Evolutionary conservation across 345 rosid genomes (phyloP), one percentile per base, ranked within the genome.

Genomic region (Camelina hispida): DNA sequence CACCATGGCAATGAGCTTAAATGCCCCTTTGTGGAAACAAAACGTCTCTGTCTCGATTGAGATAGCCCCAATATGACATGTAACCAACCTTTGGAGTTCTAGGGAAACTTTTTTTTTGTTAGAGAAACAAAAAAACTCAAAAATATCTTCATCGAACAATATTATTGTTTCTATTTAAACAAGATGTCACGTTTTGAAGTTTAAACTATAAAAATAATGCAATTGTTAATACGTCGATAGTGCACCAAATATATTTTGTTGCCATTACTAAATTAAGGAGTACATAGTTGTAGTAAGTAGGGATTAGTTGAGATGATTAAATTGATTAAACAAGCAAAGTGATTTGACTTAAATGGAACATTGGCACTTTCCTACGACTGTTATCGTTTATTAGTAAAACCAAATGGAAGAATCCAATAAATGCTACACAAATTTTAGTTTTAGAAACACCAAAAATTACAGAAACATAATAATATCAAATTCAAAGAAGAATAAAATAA

Each of bases 281-380:
- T 37, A 68, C 51, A 68, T 42, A 52, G 62, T 59, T 75, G 47
- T 52, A 69, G 75, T 69, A 61, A 71, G 80, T 70, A 55, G 48
- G 60, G 71, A 46, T 77, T 69, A 71, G 71, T 69, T 71, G 71
- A 64, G 61, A 48, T 64, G 40, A 61, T 70, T 20, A 63, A 56
- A 47, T 76, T 70, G 71, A 47, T 77, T 46, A 63, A 16, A 46
- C 6, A 63, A 22, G 59, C n/a, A 71, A 71, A 38, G 16, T 70
- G 44, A 68, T 71, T 62, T 52, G 54, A 76, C 34, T 60, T 52
- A 35, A 44, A 18, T 52, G 61, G 30, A 57, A 68, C 68, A 68
- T 59, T 66, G 62, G 61, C 61, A 42, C 37, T 52, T 59, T 68
- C 68, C 62, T 58, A 48, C 17, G 60, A 64, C 10, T 55, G 23